These are phyloP conservation scores for Piper longum DNA, from an alignment of 164 flowering plant genomes.

Conservation along the genomic window DNA sequence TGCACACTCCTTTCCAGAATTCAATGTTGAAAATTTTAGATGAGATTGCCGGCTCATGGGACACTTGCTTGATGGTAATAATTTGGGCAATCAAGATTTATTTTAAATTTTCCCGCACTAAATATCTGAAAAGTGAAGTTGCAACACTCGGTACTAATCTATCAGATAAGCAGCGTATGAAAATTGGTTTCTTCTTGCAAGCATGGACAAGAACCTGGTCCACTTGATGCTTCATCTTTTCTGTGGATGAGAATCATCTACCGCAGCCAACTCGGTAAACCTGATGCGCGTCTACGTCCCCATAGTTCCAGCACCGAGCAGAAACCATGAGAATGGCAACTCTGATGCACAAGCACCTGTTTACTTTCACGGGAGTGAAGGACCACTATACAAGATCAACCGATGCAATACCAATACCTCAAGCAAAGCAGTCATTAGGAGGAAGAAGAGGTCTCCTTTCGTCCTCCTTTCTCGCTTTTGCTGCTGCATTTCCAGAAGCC, in stretches of 20 bases:
- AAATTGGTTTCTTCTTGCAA: too few species aligned
- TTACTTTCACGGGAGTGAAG: background rate
- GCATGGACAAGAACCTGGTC: background rate
- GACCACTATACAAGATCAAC: background rate
- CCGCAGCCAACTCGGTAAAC: background rate
- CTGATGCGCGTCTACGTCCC: background rate
- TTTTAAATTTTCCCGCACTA: too few species aligned
- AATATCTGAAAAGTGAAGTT: too few species aligned
- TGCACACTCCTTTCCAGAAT: too few species aligned
- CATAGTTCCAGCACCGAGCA: too few species aligned
- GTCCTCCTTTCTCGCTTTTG: background rate
- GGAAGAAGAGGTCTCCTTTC: background rate
- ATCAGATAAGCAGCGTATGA: too few species aligned
- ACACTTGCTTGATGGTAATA: too few species aligned
- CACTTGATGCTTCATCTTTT: background rate
- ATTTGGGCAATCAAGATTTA: too few species aligned
- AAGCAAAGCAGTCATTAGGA: background rate
- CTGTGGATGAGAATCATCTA: background rate
- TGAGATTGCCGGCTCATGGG: too few species aligned
- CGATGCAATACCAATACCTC: background rate
- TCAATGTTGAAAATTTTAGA: too few species aligned
- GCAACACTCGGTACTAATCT: too few species aligned
- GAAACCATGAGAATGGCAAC: background rate
- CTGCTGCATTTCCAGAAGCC: constrained; percentile 2
- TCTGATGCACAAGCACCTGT: background rate